Evolutionary conservation across 805 yeast genomes (phyloP).

Genomic region (Nakazawaea anatomiae): DNA sequence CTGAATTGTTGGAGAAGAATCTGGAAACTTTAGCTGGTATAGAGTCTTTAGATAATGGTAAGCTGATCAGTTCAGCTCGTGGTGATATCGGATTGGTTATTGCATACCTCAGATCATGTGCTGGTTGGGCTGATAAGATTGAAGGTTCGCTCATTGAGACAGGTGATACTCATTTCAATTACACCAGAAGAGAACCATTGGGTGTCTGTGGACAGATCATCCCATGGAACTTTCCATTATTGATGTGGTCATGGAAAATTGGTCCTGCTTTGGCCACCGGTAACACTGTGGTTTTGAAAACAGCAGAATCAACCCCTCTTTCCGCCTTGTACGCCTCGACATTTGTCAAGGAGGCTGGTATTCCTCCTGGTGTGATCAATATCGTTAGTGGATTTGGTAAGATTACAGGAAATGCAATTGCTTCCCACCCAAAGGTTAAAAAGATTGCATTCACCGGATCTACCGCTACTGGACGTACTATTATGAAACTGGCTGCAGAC

Average conservation of each 20-base stretch:
- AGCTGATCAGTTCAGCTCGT: slow-evolving; percentile 61
- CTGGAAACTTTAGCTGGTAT: slow-evolving; percentile 69
- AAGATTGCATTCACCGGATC: slow-evolving; percentile 96
- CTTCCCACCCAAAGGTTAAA: slow-evolving; percentile 74
- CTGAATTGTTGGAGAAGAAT: slow-evolving; percentile 70
- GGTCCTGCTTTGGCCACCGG: slow-evolving; percentile 93
- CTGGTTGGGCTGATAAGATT: slow-evolving; percentile 89
- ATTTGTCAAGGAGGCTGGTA: slow-evolving; percentile 73
- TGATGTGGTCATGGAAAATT: slow-evolving; percentile 92
- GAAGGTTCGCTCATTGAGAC: slow-evolving; percentile 73
- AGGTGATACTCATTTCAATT: slow-evolving; percentile 65
- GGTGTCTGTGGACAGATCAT: slow-evolving; percentile 96
- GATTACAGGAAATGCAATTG: slow-evolving; percentile 75
- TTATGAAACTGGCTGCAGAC: slow-evolving; percentile 66
- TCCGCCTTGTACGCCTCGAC: slow-evolving; percentile 74
- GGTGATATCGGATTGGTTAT: slow-evolving; percentile 73
- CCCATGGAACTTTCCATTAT: slow-evolving; percentile 95
- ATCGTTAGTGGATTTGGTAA: slow-evolving; percentile 83
- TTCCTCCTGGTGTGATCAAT: slow-evolving; percentile 89
- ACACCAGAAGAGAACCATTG: slow-evolving; percentile 81
- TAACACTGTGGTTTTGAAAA: slow-evolving; percentile 80
- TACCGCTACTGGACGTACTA: slow-evolving; percentile 75
- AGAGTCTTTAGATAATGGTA: slow-evolving; percentile 88
- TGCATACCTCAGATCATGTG: slow-evolving; percentile 73
- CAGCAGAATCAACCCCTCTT: slow-evolving; percentile 90